Percentiles rank a stretch among this genome's conserved stretches.
phyloP scores from a whole-genome alignment of 495 filamentous ascomycete species.

The Annulohypoxylon stygium region DNA sequence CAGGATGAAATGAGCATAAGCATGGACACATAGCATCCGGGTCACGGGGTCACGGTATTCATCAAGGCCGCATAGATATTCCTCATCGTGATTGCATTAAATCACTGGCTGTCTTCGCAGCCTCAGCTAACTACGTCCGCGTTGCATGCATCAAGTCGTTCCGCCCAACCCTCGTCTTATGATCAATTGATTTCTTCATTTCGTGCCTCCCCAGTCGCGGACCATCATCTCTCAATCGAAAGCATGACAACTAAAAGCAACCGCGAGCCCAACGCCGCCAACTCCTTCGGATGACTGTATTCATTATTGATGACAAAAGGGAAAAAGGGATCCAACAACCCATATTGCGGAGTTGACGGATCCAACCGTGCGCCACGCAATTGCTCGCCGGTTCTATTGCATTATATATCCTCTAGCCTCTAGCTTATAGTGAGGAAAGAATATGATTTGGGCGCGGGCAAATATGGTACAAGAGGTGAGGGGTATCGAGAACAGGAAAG shows the following conservation, averaged over 20 bases:
- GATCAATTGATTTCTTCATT: constrained; percentile 12
- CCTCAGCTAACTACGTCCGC: constrained; percentile 25
- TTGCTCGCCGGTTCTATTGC: constrained; percentile 40
- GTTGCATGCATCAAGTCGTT: constrained; percentile 40
- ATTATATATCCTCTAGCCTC: constrained; percentile 29
- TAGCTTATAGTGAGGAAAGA: not conserved
- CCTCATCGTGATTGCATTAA: constrained; percentile 37
- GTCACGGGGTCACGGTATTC: not conserved
- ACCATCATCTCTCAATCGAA: not conserved
- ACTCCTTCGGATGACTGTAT: constrained; percentile 28
- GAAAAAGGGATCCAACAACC: constrained; percentile 16
- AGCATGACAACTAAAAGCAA: not conserved
- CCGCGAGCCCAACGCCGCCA: constrained; percentile 22
- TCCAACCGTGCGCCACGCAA: constrained; percentile 34
- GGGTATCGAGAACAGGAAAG: constrained; percentile 45
- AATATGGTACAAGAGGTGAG: constrained; percentile 44
- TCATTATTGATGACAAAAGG: constrained; percentile 24
- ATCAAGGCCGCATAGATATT: not conserved
- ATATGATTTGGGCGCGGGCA: constrained; percentile 8
- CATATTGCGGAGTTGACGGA: not conserved
- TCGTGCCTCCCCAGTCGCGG: constrained; percentile 9
- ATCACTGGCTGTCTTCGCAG: not conserved
- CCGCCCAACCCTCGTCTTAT: constrained; percentile 22
- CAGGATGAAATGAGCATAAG: not conserved
- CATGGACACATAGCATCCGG: constrained; percentile 6